Evolutionary conservation across 176 grass and related monocot species (phyloP).

Genomic region (sorghum (Sorghum bicolor)): DNA sequence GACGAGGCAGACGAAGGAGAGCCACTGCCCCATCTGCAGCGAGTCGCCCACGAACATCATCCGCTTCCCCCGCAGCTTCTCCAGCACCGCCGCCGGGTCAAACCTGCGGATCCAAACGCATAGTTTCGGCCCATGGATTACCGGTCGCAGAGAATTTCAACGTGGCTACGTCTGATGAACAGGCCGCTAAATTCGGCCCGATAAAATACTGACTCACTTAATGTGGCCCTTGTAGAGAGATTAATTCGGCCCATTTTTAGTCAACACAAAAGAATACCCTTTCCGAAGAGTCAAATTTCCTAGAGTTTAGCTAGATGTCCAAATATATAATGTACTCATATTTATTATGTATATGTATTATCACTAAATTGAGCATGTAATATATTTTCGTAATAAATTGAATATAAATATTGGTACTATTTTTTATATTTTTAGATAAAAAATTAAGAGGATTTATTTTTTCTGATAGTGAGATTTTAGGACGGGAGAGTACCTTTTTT

Average conservation of each 20-base stretch:
- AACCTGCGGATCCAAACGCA: slow-evolving; percentile 40
- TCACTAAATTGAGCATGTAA: too few species aligned
- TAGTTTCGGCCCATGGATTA: neutral
- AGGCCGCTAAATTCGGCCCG: neutral
- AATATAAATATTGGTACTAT: too few species aligned
- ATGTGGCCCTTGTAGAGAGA: neutral
- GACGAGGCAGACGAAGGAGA: slow-evolving; percentile 64
- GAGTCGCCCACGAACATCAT: slow-evolving; percentile 89
- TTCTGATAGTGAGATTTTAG: too few species aligned
- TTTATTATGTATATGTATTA: too few species aligned
- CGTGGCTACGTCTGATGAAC: neutral
- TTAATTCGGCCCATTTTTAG: neutral
- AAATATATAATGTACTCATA: too few species aligned
- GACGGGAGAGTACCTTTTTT: too few species aligned
- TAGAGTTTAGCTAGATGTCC: too few species aligned
- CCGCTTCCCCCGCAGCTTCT: slow-evolving; percentile 73
- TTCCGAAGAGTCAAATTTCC: too few species aligned
- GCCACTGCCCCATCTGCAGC: slow-evolving; percentile 65
- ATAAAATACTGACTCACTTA: neutral
- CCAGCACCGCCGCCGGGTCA: slow-evolving; percentile 41
- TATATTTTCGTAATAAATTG: too few species aligned
- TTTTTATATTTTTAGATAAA: too few species aligned
- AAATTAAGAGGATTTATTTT: too few species aligned
- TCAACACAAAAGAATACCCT: neutral
- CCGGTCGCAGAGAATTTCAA: too few species aligned